These are phyloP conservation scores for Trichoderma sp. DNA, from an alignment of 2,329 filamentous ascomycete genomes.

Conservation along the genomic window DNA sequence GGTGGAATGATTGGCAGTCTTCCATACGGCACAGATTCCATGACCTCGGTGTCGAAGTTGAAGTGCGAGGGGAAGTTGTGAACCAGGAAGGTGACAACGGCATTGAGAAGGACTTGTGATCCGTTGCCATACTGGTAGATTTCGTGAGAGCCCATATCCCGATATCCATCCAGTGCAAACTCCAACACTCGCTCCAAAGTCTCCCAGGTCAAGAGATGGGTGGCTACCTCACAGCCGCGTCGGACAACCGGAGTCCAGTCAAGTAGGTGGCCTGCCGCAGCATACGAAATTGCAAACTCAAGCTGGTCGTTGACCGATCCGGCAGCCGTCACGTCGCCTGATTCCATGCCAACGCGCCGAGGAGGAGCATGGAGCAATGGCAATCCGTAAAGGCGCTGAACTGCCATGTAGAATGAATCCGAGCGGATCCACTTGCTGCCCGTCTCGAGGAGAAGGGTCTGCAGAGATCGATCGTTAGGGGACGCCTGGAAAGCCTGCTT, in stretches of 20 bases:
- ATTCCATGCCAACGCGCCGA: conserved; percentile 28
- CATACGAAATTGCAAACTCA: conserved; percentile 60
- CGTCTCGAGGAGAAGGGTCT: conserved; percentile 42
- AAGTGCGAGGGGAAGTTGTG: conserved; percentile 60
- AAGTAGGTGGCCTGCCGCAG: conserved; percentile 59
- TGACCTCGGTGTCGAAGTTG: conserved; percentile 49
- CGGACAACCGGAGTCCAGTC: conserved; percentile 52
- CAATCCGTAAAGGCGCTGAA: conserved; percentile 57
- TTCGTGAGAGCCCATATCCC: conserved; percentile 39
- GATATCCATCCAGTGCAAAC: conserved; percentile 49
- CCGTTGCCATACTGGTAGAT: conserved; percentile 52
- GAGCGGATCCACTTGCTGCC: conserved; percentile 52
- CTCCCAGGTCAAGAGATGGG: conserved; percentile 57
- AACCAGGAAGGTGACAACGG: conserved; percentile 56
- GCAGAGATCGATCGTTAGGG: conserved; percentile 25
- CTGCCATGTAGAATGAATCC: conserved; percentile 54
- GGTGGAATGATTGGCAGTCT: conserved; percentile 37
- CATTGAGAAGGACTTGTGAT: conserved; percentile 52
- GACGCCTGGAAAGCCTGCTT: conserved; percentile 33
- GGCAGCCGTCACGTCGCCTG: conserved; percentile 35
- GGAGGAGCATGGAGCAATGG: conserved; percentile 43
- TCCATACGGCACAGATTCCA: conserved; percentile 36
- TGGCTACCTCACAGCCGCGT: conserved; percentile 58
- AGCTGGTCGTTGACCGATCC: conserved; percentile 44
- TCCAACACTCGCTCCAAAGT: conserved; percentile 59